Evolutionary conservation across 768 basidiomycete species (phyloP).

Genomic region (Russula ochroleuca): DNA sequence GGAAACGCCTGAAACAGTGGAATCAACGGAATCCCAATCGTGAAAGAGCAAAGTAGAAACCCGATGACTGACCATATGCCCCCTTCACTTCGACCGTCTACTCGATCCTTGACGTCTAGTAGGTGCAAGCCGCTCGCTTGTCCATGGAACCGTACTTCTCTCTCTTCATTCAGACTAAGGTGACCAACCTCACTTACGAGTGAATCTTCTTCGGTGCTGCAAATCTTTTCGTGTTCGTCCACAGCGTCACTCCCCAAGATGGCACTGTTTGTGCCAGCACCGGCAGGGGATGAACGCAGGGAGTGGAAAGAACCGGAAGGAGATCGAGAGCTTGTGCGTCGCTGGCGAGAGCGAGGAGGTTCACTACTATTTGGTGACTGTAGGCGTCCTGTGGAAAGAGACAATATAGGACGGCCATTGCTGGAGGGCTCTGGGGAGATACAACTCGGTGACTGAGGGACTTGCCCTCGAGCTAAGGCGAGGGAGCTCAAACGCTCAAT

Average conservation of each 20-base stretch:
- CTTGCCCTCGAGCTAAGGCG: constrained; percentile 31
- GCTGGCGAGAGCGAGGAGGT: constrained; percentile 23
- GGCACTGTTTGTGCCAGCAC: constrained; percentile 14
- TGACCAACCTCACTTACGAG: constrained; percentile 76
- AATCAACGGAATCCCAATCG: constrained; percentile 24
- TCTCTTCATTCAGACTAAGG: constrained; percentile 82
- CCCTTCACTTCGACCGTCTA: constrained; percentile 64
- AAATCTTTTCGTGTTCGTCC: constrained; percentile 29
- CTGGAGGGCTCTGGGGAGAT: constrained; percentile 16
- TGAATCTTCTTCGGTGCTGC: constrained; percentile 39
- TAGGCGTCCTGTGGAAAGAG: constrained; percentile 13
- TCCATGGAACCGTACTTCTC: constrained; percentile 82
- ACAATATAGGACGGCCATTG: constrained; percentile 16
- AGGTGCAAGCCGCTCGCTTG: constrained; percentile 79
- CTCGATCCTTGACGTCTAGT: constrained; percentile 54
- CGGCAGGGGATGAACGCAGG: constrained; percentile 17
- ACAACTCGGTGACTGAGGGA: constrained; percentile 27
- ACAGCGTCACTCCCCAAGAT: constrained; percentile 9
- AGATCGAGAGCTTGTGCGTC: constrained; percentile 15
- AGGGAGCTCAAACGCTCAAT: constrained; percentile 33
- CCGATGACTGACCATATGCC: constrained; percentile 59
- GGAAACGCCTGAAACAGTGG: constrained; percentile 61
- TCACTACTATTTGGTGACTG: constrained; percentile 12
- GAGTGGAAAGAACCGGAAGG: constrained; percentile 20
- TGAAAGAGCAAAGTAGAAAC: constrained; percentile 15